Evolutionary conservation across 2,329 filamentous ascomycete species (phyloP).

Genomic region (Paecilomyces sp.): DNA sequence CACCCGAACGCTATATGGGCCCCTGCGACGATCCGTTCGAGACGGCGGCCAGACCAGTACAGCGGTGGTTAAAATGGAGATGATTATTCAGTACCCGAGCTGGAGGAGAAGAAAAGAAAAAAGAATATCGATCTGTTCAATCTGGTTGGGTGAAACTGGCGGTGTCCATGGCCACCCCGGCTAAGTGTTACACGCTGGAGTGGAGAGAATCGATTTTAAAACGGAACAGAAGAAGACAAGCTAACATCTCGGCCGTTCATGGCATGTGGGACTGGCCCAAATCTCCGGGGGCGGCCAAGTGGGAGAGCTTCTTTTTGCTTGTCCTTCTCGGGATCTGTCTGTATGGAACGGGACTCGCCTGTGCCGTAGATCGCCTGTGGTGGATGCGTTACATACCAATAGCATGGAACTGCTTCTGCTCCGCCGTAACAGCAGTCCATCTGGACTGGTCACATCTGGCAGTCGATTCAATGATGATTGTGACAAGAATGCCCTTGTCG

Average conservation of each 20-base stretch:
- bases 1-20: not conserved
- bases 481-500: not conserved
- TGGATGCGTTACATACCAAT: not conserved
- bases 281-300: not conserved
- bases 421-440: not conserved
- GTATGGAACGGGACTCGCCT: not conserved
- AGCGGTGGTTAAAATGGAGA: not conserved
- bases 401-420: not conserved
- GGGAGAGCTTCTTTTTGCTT: not conserved
- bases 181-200: not conserved
- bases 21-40: not conserved
- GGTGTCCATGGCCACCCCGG: not conserved
- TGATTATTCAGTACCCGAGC: not conserved
- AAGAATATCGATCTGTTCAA: not conserved
- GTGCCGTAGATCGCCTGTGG: not conserved
- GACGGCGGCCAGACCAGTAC: not conserved
- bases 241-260: not conserved
- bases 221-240: not conserved
- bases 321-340: not conserved
- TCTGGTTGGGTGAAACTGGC: not conserved
- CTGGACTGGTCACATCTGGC: not conserved
- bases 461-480: not conserved
- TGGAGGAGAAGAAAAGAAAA: not conserved
- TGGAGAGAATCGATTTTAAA: not conserved
- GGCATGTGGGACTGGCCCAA: not conserved